Evolutionary conservation across 441 rosid species (phyloP), one percentile per base, ranked within the genome.

Genomic region (Populus hybrid): DNA sequence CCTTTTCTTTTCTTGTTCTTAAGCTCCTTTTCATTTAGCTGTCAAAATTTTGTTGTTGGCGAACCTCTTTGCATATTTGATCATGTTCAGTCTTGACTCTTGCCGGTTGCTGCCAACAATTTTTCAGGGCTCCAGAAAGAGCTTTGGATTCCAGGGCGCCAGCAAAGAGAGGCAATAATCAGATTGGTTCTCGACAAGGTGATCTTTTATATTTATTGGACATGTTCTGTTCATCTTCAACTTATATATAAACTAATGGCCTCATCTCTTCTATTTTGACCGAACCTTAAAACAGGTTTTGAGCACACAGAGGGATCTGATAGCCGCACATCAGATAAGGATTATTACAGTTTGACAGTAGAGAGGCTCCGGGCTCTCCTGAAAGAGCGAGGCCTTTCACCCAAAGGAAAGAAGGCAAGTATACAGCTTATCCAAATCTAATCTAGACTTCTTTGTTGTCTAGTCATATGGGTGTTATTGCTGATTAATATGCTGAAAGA

Each of bases 351-450:
- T 79, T 86, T 91, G 81, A 96, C 97, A 0, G 97, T 94, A 10
- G 98, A 96, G 83, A 90, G 87, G 84, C 99, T 96, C 6, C 97
- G 99, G 4, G 91, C 89, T 8, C 94, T 91, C 77, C 91, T 96
- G 64, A 96, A 88, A 84, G 97, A 91, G 82, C 86, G 76, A 72
- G 93, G 95, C 65, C 95, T 96, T 82, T 87, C 98, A 77, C 76
- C 84, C 24, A 94, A 82, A 85, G 98, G 99, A 77, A 96, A 88
- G 86, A 96, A 96, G 95, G 98, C 82, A 84, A 79, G 93, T 80
- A 76, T 72, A 36, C 4, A 36, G 29, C 56, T 69, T 56, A 68
- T 61, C 12, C 70, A 6, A 31, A 20, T 64, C 53, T 12, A 14
- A 40, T 71, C 4, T 59, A 20, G 31, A 8, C 14, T 6, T 38